Conservation (phyloP, 2,329 filamentous ascomycete genomes). For the Pestalotiopsis sp. region DNA sequence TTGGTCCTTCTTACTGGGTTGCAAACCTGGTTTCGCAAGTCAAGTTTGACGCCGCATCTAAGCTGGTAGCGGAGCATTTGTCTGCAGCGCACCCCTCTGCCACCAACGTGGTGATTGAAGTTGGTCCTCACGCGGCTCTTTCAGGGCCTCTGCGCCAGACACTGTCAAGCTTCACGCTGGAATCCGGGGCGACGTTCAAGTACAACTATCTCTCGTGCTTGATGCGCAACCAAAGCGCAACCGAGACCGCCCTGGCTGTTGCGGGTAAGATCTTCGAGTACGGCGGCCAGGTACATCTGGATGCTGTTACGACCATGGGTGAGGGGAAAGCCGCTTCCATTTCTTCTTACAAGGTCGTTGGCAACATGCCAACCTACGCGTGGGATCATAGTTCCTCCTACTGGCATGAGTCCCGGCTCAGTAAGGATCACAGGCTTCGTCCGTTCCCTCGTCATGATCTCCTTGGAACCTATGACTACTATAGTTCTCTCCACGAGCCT, state of each 20-base stretch:
- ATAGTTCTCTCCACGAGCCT: neutral
- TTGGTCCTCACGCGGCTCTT: neutral
- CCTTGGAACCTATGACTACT: neutral
- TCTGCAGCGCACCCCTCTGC: neutral
- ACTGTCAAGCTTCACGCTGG: neutral
- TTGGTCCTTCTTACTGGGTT: slow-evolving; percentile 8
- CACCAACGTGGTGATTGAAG: slow-evolving; percentile 8
- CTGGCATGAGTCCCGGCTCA: slow-evolving; percentile 13
- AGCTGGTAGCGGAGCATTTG: slow-evolving; percentile 13
- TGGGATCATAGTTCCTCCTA: slow-evolving; percentile 13
- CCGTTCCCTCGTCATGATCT: slow-evolving; percentile 3
- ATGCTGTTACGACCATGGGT: neutral
- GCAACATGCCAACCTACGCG: slow-evolving; percentile 11
- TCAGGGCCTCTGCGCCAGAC: neutral
- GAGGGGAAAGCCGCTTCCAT: too few species aligned
- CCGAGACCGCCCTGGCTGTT: neutral
- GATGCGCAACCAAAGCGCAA: neutral
- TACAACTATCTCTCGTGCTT: slow-evolving; percentile 1
- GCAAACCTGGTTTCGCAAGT: slow-evolving; percentile 13
- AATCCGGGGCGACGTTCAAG: neutral
- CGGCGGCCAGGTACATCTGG: neutral
- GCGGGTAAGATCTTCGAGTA: neutral
- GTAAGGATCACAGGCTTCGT: neutral
- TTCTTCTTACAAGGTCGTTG: neutral
- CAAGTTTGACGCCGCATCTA: neutral